Evolutionary conservation across 257 asterid genomes (phyloP).

Genomic region (Plantago major): DNA sequence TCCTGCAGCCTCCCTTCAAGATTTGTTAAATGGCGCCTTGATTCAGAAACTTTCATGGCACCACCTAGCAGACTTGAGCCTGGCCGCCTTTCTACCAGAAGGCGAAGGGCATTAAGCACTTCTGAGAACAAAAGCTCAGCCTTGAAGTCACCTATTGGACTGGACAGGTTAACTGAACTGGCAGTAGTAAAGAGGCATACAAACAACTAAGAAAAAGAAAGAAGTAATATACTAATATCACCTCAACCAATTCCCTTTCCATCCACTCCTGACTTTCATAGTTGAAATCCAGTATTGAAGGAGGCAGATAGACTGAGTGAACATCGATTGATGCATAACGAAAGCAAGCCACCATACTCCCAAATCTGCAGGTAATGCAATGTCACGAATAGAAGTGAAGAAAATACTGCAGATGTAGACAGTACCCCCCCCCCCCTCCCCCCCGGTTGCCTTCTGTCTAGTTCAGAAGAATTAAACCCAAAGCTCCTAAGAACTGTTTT

Average conservation of each 20-base stretch:
- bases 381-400: conserved; percentile 12
- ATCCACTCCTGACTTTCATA: conserved; percentile 83
- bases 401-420: no score
- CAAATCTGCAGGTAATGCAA: conserved; percentile 55
- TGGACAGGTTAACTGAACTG: conserved; percentile 20
- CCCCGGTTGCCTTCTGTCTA: no score
- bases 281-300: conserved; percentile 76
- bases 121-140: conserved; percentile 89
- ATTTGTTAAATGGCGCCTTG: conserved; percentile 53
- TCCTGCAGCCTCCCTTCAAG: conserved; percentile 68
- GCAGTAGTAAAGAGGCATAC: background rate
- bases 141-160: conserved; percentile 59
- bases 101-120: conserved; percentile 57
- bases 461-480: no score
- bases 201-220: background rate
- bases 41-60: conserved; percentile 34
- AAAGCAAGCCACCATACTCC: conserved; percentile 98
- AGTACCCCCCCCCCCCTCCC: no score
- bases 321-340: conserved; percentile 98
- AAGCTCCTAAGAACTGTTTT: no score
- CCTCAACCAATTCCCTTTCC: conserved; percentile 71
- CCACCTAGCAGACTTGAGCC: conserved; percentile 27
- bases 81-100: conserved; percentile 41
- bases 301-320: conserved; percentile 89
- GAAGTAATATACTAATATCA: conserved; percentile 20